phyloP scores from a whole-genome alignment of 257 asterid genomes.

The Leonotis leonurus region DNA sequence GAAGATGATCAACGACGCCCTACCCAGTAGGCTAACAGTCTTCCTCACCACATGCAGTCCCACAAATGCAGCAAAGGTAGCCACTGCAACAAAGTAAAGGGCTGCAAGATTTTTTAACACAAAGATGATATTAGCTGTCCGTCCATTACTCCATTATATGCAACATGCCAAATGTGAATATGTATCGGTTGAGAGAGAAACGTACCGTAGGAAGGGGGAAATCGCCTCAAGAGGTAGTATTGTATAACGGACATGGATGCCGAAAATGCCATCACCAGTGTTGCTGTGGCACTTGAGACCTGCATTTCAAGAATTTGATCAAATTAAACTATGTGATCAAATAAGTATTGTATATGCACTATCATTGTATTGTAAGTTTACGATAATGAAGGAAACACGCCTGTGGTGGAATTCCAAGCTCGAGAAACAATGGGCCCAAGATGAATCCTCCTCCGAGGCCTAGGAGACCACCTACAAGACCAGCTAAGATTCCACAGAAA shows the following conservation, averaged over 20 bases:
- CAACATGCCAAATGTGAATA: neutral
- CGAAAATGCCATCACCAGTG: conserved; percentile 44
- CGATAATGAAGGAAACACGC: conserved; percentile 17
- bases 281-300: conserved; percentile 63
- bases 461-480: conserved; percentile 55
- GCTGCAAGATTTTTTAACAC: conserved; percentile 31
- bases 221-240: conserved; percentile 46
- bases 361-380: neutral
- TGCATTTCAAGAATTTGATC: conserved; percentile 16
- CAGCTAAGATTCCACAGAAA: conserved; percentile 47
- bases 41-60: conserved; percentile 56
- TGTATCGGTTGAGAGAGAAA: neutral
- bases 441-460: conserved; percentile 76
- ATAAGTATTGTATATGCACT: too few species aligned
- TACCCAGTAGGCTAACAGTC: conserved; percentile 44
- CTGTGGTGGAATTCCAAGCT: conserved; percentile 64
- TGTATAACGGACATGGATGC: conserved; percentile 63
- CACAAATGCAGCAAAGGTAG: conserved; percentile 44
- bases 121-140: neutral
- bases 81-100: conserved; percentile 41
- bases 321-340: too few species aligned
- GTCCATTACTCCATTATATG: too few species aligned
- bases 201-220: conserved; percentile 49
- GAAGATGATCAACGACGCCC: conserved; percentile 66
- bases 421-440: conserved; percentile 49